phyloP scores from a whole-genome alignment of 345 rosid species.

The Atalantia buxifolia region DNA sequence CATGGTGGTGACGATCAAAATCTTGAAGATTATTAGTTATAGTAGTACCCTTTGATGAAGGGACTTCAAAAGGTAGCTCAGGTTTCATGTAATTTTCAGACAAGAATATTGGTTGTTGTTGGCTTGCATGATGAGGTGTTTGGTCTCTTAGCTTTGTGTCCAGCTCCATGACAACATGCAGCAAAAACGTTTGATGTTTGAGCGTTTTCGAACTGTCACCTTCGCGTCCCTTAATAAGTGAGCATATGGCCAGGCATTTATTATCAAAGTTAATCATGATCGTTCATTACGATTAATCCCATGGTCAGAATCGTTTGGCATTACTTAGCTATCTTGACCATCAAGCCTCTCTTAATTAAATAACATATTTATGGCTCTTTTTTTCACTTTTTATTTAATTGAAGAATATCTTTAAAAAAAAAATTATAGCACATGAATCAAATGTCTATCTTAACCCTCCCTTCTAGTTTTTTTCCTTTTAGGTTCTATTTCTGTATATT shows the following conservation, averaged over 20 bases:
- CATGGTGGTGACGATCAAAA: conserved; percentile 39
- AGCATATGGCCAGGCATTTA: conserved; percentile 7
- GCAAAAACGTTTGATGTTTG: neutral
- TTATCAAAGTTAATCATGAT: conserved; percentile 9
- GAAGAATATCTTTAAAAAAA: too few species aligned
- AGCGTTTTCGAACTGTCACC: conserved; percentile 1
- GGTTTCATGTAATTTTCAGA: conserved; percentile 24
- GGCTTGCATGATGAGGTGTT: conserved; percentile 1
- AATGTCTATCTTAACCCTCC: too few species aligned
- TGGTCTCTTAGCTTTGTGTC: conserved; percentile 13
- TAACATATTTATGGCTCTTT: too few species aligned
- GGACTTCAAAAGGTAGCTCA: conserved; percentile 31
- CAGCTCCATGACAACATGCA: conserved; percentile 16
- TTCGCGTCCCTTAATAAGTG: conserved; percentile 20
- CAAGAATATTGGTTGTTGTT: conserved; percentile 22
- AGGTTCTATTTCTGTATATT: too few species aligned
- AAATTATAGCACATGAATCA: too few species aligned
- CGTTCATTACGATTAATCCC: conserved; percentile 18
- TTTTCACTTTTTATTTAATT: too few species aligned
- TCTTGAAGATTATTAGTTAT: conserved; percentile 39
- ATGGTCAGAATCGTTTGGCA: conserved; percentile 8
- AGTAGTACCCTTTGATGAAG: conserved; percentile 25
- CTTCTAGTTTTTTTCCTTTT: too few species aligned
- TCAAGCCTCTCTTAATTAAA: neutral
- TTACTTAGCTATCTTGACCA: neutral